Percentiles rank a stretch among this genome's conserved stretches.
Conservation (phyloP, 768 basidiomycete genomes). For the Rhodotorula kratochvilovae region DNA sequence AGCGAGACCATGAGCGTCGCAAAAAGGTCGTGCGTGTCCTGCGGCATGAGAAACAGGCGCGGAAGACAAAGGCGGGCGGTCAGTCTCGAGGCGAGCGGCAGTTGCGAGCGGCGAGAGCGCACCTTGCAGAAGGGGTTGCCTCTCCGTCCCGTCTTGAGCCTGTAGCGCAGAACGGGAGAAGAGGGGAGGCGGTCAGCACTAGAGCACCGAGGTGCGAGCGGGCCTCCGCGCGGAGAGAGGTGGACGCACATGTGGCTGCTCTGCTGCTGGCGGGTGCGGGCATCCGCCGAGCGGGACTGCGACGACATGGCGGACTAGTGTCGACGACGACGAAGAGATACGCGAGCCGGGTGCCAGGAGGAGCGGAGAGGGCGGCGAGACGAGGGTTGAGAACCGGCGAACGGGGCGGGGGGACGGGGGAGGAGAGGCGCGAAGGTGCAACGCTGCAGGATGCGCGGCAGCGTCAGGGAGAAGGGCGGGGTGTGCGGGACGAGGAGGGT, state of each 20-base stretch:
- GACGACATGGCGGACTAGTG: constrained; percentile 8
- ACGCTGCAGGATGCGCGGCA: no score
- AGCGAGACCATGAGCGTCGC: constrained; percentile 94
- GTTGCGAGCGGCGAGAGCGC: not conserved
- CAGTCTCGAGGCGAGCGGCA: not conserved
- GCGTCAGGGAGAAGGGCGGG: no score
- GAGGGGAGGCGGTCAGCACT: not conserved
- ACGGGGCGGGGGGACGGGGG: no score
- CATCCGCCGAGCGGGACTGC: constrained; percentile 28
- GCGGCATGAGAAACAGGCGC: not conserved
- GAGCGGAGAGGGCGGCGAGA: not conserved
- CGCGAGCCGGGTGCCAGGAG: not conserved
- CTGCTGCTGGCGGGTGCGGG: constrained; percentile 37
- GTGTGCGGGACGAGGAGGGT: not conserved
- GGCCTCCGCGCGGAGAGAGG: not conserved
- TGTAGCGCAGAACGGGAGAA: not conserved
- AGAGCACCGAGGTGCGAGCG: no score
- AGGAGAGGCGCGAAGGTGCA: not conserved
- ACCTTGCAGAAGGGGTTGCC: constrained; percentile 46
- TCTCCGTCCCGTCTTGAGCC: constrained; percentile 43
- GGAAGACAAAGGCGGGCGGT: not conserved
- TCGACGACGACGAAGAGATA: not conserved
- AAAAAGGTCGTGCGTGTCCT: constrained; percentile 99
- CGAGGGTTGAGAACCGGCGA: not conserved
- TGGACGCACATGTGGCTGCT: constrained; percentile 39